These are phyloP conservation scores for Ophiobolus disseminans DNA, from an alignment of 2,329 filamentous ascomycete species.

Conservation along the genomic window DNA sequence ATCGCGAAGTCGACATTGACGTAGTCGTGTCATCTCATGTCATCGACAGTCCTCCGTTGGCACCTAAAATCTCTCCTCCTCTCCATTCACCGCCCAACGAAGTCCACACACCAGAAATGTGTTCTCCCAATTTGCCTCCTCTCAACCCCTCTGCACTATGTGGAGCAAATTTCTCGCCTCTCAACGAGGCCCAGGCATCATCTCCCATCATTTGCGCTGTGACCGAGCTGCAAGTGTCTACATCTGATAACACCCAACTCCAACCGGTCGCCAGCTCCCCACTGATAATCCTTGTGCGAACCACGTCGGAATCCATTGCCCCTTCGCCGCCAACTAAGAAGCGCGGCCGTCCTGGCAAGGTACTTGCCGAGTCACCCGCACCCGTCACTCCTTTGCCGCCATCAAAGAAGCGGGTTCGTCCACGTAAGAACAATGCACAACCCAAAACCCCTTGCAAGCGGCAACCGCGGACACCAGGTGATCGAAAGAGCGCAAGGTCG, in stretches of 20 bases:
- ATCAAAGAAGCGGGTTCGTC: neutral
- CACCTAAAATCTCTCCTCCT: too few relatives aligned
- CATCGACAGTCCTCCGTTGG: too few relatives aligned
- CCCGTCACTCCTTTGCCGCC: neutral
- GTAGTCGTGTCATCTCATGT: neutral
- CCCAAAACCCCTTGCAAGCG: too few relatives aligned
- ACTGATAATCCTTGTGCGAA: too few relatives aligned
- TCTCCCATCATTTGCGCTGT: too few relatives aligned
- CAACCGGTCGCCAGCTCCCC: too few relatives aligned
- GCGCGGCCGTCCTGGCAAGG: neutral
- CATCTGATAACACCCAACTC: too few relatives aligned
- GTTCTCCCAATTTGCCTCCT: neutral
- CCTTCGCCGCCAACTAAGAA: neutral
- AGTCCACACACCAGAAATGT: neutral
- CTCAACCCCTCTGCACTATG: neutral
- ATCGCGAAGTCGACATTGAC: neutral
- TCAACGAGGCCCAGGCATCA: neutral
- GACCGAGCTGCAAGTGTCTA: too few relatives aligned
- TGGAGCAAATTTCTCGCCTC: neutral
- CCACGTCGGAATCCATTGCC: neutral
- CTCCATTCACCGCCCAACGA: neutral
- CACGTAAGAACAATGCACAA: neutral
- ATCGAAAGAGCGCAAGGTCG: too few relatives aligned
- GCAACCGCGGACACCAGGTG: neutral
- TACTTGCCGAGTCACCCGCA: too few relatives aligned